phyloP scores from a whole-genome alignment of 306 rosid species.

The Begonia loranthoides region DNA sequence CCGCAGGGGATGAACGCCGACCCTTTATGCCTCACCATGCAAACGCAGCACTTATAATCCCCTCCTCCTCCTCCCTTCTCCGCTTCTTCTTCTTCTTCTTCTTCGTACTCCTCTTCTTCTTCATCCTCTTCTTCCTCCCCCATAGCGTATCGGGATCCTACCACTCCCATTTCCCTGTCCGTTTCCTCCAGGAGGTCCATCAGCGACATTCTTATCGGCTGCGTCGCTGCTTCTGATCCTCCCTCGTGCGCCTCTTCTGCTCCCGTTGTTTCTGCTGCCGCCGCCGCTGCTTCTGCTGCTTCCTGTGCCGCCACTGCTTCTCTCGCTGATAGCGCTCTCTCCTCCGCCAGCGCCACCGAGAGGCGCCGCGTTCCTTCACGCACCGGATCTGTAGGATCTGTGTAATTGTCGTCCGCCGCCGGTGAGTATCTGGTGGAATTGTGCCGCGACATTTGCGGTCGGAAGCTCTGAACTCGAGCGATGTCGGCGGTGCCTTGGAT shows the following conservation, averaged over 20 bases:
- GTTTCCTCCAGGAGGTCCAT: slow-evolving; percentile 80
- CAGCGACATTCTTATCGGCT: slow-evolving; percentile 54
- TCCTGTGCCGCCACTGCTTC: slow-evolving; percentile 40
- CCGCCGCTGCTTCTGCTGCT: slow-evolving; percentile 14
- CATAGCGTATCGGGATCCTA: slow-evolving; percentile 29
- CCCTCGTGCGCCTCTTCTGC: slow-evolving; percentile 15
- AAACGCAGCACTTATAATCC: slow-evolving; percentile 66
- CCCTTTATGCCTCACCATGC: slow-evolving; percentile 86
- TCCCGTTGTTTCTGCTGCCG: slow-evolving; percentile 17
- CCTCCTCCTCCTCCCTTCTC: slow-evolving; percentile 13
- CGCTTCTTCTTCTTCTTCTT: slow-evolving; percentile 8
- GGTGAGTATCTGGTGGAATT: slow-evolving; percentile 12
- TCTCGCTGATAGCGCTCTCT: slow-evolving; percentile 34
- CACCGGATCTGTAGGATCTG: slow-evolving; percentile 13
- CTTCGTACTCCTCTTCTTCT: slow-evolving; percentile 5
- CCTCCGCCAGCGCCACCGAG: slow-evolving; percentile 26
- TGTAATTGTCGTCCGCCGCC: slow-evolving; percentile 12
- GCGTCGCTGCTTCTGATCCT: slow-evolving; percentile 4
- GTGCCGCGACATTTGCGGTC: slow-evolving; percentile 17
- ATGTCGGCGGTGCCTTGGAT: not conserved
- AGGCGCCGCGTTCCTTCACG: slow-evolving; percentile 21
- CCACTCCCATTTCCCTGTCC: slow-evolving; percentile 54
- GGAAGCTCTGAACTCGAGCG: not conserved
- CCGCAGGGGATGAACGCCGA: slow-evolving; percentile 65
- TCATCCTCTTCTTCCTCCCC: slow-evolving; percentile 33